These are phyloP conservation scores for Penicillium parvum DNA, from an alignment of 495 filamentous ascomycete genomes.

Conservation along the genomic window DNA sequence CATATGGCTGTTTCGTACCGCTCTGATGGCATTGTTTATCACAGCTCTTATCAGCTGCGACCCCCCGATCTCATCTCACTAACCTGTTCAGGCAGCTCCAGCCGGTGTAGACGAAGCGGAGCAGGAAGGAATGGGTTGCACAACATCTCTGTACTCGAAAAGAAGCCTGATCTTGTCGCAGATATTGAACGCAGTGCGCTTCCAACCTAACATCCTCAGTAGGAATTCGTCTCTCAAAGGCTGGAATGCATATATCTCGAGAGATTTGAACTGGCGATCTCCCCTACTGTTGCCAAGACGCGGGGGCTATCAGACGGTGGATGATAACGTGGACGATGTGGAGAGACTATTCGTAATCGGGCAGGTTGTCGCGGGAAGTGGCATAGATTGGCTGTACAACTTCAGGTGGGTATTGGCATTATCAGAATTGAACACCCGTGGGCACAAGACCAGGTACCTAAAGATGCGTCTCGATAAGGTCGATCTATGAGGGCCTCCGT, in stretches of 20 bases:
- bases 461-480: no score
- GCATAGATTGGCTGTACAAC: constrained; percentile 5
- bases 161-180: neutral
- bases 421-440: no score
- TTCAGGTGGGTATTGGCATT: constrained; percentile 5
- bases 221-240: neutral
- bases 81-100: constrained; percentile 26
- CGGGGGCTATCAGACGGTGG: constrained; percentile 15
- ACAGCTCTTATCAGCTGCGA: constrained; percentile 17
- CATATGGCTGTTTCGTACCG: constrained; percentile 17
- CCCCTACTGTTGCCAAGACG: constrained; percentile 3
- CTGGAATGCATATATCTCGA: neutral
- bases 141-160: neutral
- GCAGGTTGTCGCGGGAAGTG: constrained; percentile 23
- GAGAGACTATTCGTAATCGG: constrained; percentile 17
- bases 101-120: constrained; percentile 8
- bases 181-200: neutral
- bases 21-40: constrained; percentile 7
- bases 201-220: neutral
- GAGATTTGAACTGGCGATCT: neutral
- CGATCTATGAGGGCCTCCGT: no score
- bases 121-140: constrained; percentile 1
- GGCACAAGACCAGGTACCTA: no score
- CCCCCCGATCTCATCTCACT: constrained; percentile 6
- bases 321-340: constrained; percentile 8